Evolutionary conservation across 1,284 basidiomycete genomes (phyloP).

Genomic region (Cryptococcus floricola): DNA sequence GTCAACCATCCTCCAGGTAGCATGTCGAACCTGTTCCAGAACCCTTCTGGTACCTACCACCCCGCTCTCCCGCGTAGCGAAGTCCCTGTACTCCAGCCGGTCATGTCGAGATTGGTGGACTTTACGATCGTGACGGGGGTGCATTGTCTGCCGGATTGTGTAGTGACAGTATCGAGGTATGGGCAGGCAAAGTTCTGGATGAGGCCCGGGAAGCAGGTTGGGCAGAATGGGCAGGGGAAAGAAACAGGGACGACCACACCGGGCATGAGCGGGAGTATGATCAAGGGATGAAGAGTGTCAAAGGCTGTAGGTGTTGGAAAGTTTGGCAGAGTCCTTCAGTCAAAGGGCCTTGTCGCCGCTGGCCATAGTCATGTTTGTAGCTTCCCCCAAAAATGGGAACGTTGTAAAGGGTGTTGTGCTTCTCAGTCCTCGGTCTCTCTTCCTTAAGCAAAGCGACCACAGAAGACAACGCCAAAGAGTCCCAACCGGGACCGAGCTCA

Average conservation of each 20-base stretch:
- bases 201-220: slow-evolving; percentile 53
- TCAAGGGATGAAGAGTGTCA: neutral
- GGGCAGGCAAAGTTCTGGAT: slow-evolving; percentile 80
- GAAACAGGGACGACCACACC: neutral
- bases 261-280: neutral
- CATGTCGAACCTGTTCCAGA: slow-evolving; percentile 41
- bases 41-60: slow-evolving; percentile 60
- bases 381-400: too few relatives aligned
- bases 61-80: slow-evolving; percentile 83
- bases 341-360: too few relatives aligned
- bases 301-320: too few relatives aligned
- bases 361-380: too few relatives aligned
- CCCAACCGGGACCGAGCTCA: too few relatives aligned
- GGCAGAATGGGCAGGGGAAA: neutral
- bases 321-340: too few relatives aligned
- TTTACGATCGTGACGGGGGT: slow-evolving; percentile 68
- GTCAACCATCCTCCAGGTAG: slow-evolving; percentile 53
- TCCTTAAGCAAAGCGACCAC: too few relatives aligned
- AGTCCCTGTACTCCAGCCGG: slow-evolving; percentile 84
- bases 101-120: slow-evolving; percentile 74
- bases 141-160: slow-evolving; percentile 64
- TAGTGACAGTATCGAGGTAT: slow-evolving; percentile 69
- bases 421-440: too few relatives aligned
- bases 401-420: too few relatives aligned
- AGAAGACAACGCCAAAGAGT: too few relatives aligned